A percentile compares a stretch with the other conserved stretches of the same genome.
These are phyloP conservation scores for Nicotiana knightiana DNA, from an alignment of 257 asterid species.

Conservation along the genomic window DNA sequence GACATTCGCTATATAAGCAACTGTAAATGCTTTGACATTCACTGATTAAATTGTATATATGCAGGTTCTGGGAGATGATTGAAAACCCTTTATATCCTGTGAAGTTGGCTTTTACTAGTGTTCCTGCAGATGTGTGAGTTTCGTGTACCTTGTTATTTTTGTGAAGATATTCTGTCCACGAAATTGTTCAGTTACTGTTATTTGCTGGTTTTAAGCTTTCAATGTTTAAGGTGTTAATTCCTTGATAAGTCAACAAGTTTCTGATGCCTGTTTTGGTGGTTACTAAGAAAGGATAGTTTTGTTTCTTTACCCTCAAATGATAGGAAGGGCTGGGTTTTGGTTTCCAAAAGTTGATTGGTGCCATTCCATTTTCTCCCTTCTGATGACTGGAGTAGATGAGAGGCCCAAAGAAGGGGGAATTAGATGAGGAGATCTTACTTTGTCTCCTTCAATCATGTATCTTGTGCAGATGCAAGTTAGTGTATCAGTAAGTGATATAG, in stretches of 20 bases:
- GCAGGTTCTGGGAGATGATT: conserved; percentile 78
- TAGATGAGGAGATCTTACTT: background rate
- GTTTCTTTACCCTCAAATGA: background rate
- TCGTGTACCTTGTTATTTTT: background rate
- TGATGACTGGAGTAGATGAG: background rate
- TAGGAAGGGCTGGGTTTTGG: background rate
- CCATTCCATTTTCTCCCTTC: background rate
- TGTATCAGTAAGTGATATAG: background rate
- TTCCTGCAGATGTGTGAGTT: conserved; percentile 78
- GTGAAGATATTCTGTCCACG: background rate
- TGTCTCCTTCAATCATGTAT: no score
- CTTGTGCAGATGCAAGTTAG: background rate
- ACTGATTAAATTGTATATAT: background rate
- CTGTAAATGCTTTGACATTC: background rate
- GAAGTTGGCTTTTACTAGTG: conserved; percentile 54
- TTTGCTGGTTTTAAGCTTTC: background rate
- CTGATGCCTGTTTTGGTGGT: background rate
- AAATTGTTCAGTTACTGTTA: background rate
- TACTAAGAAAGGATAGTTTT: background rate
- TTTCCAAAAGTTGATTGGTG: background rate
- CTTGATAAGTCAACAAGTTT: background rate
- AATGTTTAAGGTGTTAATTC: background rate
- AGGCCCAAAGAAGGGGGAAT: background rate
- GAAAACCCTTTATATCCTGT: conserved; percentile 64
- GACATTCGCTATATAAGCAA: background rate